Percentiles rank a stretch among this genome's conserved stretches.
These are phyloP conservation scores for Peterozyma xylosa DNA, from an alignment of 805 yeast genomes.

Conservation along the genomic window DNA sequence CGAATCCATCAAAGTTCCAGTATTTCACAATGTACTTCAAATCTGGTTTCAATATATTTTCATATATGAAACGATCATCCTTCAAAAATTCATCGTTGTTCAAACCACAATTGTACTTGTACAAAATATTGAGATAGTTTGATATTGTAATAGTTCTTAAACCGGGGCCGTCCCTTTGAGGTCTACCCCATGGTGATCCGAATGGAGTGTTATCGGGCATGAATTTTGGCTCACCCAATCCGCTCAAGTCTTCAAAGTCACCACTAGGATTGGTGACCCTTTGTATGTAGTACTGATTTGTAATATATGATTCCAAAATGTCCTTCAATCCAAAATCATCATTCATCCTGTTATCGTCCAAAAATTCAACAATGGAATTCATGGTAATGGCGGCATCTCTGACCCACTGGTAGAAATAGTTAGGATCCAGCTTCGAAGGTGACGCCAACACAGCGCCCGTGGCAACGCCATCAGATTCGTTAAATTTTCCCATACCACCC, in stretches of 20 bases:
- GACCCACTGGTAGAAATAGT: conserved; percentile 87
- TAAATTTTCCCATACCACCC: conserved; percentile 34
- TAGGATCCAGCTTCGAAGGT: conserved; percentile 63
- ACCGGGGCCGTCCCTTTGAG: conserved; percentile 94
- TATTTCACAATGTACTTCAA: conserved; percentile 49
- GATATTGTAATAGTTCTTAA: conserved; percentile 60
- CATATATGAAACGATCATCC: conserved; percentile 12
- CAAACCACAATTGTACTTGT: conserved; percentile 19
- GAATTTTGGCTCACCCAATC: conserved; percentile 90
- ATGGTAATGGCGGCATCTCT: conserved; percentile 84
- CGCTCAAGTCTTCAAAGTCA: conserved; percentile 36
- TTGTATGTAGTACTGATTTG: conserved; percentile 54
- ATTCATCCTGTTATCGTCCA: conserved; percentile 32
- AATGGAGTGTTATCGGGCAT: conserved; percentile 59
- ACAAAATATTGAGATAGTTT: conserved; percentile 41
- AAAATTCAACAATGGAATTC: conserved; percentile 49
- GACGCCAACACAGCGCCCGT: conserved; percentile 79
- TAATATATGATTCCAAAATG: conserved; percentile 53
- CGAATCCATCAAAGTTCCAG: conserved; percentile 71
- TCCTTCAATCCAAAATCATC: conserved; percentile 11
- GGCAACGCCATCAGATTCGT: conserved; percentile 30
- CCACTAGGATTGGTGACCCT: conserved; percentile 68
- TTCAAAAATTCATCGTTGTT: conserved; percentile 20
- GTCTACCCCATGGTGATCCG: conserved; percentile 78
- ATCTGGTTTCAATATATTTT: conserved; percentile 51